Conservation (phyloP, 139 green algal species). For the Pseudopediastrum boryanum region DNA sequence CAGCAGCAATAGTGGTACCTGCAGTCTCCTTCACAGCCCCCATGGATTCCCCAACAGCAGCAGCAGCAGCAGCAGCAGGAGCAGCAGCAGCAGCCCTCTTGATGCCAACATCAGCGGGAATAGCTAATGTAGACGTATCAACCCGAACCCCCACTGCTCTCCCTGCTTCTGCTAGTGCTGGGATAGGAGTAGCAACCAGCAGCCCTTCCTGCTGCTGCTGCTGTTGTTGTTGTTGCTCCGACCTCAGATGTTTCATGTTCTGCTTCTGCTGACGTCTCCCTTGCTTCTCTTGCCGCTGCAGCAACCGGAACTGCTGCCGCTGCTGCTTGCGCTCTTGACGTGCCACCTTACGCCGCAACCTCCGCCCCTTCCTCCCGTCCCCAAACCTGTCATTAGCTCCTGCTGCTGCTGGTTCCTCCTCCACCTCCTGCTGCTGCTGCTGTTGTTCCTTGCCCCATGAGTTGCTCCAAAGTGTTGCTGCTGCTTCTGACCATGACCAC, state of each 20-base stretch:
- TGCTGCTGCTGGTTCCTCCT: conserved; percentile 15
- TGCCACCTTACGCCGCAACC: not conserved
- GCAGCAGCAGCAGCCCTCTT: not conserved
- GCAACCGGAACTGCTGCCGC: not conserved
- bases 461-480: too few species aligned
- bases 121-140: too few species aligned
- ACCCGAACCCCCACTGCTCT: too few species aligned
- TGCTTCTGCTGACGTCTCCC: not conserved
- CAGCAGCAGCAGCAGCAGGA: not conserved
- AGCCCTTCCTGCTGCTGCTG: not conserved
- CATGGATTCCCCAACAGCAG: too few species aligned
- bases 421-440: too few species aligned
- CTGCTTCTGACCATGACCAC: too few species aligned
- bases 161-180: not conserved
- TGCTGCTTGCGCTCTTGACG: not conserved
- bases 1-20: not conserved
- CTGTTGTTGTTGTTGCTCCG: conserved; percentile 11
- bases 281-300: not conserved
- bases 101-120: too few species aligned
- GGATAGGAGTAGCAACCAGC: not conserved
- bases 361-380: not conserved
- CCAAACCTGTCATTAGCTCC: not conserved
- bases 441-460: too few species aligned
- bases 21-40: not conserved
- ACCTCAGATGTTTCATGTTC: not conserved